A percentile compares a stretch with the other conserved stretches of the same genome.
Conservation (phyloP, 2,329 filamentous ascomycete species). For the Colletotrichum trifolii region DNA sequence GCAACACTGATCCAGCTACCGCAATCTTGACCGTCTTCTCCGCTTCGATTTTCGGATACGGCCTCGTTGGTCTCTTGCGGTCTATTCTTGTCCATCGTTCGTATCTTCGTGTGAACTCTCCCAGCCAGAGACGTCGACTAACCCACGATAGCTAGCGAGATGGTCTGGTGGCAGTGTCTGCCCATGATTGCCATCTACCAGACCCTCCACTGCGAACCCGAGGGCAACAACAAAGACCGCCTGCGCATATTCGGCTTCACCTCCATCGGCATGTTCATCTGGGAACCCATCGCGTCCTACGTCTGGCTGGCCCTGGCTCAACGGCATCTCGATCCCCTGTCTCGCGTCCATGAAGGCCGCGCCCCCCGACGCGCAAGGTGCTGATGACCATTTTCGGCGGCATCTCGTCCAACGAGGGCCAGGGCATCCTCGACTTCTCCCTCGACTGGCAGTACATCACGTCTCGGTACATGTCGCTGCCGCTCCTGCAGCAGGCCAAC, state of each 20-base stretch:
- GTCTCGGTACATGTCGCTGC: constrained; percentile 33
- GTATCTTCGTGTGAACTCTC: background rate
- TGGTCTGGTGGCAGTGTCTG: constrained; percentile 36
- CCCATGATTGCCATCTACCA: constrained; percentile 36
- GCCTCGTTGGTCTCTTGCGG: constrained; percentile 24
- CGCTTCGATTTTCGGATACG: constrained; percentile 29
- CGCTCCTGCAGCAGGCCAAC: constrained; percentile 45
- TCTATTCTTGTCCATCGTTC: constrained; percentile 33
- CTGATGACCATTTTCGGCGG: constrained; percentile 64
- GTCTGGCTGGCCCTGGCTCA: constrained; percentile 34
- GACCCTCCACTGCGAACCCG: constrained; percentile 30
- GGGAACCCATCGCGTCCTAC: constrained; percentile 33
- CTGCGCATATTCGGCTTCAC: constrained; percentile 30
- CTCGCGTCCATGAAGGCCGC: constrained; percentile 45
- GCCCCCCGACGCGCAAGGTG: constrained; percentile 42
- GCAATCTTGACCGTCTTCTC: constrained; percentile 33
- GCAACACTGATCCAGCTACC: constrained; percentile 29
- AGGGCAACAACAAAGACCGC: constrained; percentile 22
- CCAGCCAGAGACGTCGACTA: background rate
- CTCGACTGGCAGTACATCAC: constrained; percentile 58
- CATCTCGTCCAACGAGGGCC: constrained; percentile 48
- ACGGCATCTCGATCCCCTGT: constrained; percentile 51
- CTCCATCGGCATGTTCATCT: constrained; percentile 35
- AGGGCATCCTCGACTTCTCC: constrained; percentile 52
- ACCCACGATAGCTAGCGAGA: constrained; percentile 18